Percentiles rank a stretch among this genome's conserved stretches.
phyloP scores from a whole-genome alignment of 106 monocot species.

The Gastrodia elata region DNA sequence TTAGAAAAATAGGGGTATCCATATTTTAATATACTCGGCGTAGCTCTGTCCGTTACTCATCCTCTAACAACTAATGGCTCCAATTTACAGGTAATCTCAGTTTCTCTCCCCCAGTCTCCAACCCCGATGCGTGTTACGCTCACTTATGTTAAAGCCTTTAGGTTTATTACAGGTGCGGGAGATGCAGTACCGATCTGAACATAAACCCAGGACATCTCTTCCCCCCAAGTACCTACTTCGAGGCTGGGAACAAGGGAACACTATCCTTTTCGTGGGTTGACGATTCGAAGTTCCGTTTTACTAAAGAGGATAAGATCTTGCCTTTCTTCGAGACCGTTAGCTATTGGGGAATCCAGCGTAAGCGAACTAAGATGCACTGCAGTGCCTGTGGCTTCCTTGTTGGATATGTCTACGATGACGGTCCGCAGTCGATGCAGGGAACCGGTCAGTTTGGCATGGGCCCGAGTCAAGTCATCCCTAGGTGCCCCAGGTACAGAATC shows the following conservation, averaged over 20 bases:
- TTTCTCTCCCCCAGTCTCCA: background rate
- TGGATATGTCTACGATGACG: slow-evolving; percentile 85
- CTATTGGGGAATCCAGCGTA: slow-evolving; percentile 94
- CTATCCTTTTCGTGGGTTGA: slow-evolving; percentile 88
- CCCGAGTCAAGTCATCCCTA: slow-evolving; percentile 79
- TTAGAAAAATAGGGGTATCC: too few species aligned
- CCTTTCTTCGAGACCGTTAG: slow-evolving; percentile 93
- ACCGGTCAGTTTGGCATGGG: slow-evolving; percentile 83
- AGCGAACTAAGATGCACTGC: slow-evolving; percentile 61
- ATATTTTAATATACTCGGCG: too few species aligned
- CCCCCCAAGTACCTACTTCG: slow-evolving; percentile 78
- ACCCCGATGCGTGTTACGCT: background rate
- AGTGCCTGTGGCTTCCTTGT: slow-evolving; percentile 58
- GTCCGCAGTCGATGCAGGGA: slow-evolving; percentile 73
- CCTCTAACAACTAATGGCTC: slow-evolving; percentile 1
- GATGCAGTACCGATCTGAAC: slow-evolving; percentile 72
- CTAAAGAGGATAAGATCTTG: slow-evolving; percentile 57
- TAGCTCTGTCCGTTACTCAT: background rate
- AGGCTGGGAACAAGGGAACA: slow-evolving; percentile 85
- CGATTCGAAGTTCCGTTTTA: slow-evolving; percentile 66
- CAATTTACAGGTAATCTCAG: slow-evolving; percentile 7
- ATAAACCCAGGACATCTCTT: slow-evolving; percentile 48
- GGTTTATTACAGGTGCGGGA: slow-evolving; percentile 26
- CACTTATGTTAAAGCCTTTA: background rate
- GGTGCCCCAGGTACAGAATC: slow-evolving; percentile 68